Evolutionary conservation across 2,329 filamentous ascomycete genomes (phyloP).

Genomic region (Cytospora mali): DNA sequence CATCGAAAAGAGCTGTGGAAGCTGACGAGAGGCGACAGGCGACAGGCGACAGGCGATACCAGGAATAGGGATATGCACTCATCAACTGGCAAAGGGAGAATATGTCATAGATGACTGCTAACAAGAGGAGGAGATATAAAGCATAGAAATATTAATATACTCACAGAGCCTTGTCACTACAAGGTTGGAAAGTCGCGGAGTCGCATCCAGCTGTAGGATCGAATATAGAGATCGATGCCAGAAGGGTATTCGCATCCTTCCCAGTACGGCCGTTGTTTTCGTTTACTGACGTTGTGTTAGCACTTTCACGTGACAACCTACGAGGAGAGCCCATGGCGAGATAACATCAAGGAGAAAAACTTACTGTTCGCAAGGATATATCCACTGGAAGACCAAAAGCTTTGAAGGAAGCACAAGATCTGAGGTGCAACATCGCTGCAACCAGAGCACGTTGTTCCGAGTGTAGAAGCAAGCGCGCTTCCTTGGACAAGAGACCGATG

Average conservation of each 20-base stretch:
- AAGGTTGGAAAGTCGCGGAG: constrained; percentile 75
- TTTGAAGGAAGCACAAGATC: constrained; percentile 72
- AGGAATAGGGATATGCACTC: too few relatives aligned
- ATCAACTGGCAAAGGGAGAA: too few relatives aligned
- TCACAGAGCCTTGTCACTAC: constrained; percentile 63
- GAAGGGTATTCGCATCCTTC: constrained; percentile 72
- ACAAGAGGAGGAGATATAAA: too few relatives aligned
- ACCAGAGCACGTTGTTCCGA: constrained; percentile 61
- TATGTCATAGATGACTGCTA: not conserved
- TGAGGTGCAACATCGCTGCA: constrained; percentile 70
- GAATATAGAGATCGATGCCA: constrained; percentile 69
- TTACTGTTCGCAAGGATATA: constrained; percentile 70
- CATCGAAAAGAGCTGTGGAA: too few relatives aligned
- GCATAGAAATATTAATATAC: not conserved
- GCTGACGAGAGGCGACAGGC: too few relatives aligned
- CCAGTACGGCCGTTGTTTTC: constrained; percentile 63
- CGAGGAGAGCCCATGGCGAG: not conserved
- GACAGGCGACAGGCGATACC: too few relatives aligned
- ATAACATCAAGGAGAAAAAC: constrained; percentile 25
- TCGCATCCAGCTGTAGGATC: constrained; percentile 69
- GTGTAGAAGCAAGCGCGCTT: constrained; percentile 61
- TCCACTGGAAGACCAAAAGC: constrained; percentile 66
- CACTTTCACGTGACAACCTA: not conserved
- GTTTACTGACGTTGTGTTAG: constrained; percentile 46
- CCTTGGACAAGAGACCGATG: constrained; percentile 74